Evolutionary conservation across 2,329 filamentous ascomycete species (phyloP).

Genomic region (Botrytis aclada): DNA sequence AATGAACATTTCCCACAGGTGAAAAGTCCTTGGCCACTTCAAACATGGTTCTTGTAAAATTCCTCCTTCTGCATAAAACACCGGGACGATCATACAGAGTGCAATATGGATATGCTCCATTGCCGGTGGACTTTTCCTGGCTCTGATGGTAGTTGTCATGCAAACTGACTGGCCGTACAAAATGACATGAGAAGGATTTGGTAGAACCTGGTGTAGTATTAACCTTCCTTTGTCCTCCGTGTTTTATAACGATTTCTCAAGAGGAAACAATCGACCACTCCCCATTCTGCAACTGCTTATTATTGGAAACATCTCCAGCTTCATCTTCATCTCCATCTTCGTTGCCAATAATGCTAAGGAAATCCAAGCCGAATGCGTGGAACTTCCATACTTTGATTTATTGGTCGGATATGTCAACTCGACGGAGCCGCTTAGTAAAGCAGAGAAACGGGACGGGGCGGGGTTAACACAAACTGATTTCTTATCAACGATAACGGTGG

Average conservation of each 20-base stretch:
- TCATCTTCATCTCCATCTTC: not conserved
- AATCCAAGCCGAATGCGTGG: not conserved
- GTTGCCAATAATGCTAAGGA: not conserved
- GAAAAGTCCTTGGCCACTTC: not conserved
- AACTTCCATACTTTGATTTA: not conserved
- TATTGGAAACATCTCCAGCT: not conserved
- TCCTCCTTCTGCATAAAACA: not conserved
- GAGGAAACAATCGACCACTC: too few relatives aligned
- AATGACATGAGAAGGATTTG: not conserved
- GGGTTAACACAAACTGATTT: not conserved
- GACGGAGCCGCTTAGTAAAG: not conserved
- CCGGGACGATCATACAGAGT: not conserved
- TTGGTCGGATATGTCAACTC: not conserved
- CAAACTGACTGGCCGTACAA: not conserved
- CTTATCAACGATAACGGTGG: constrained; percentile 14
- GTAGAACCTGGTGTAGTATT: not conserved
- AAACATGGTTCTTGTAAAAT: not conserved
- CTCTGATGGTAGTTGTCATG: not conserved
- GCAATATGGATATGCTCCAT: not conserved
- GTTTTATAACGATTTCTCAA: not conserved
- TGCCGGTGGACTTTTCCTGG: not conserved
- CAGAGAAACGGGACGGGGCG: not conserved
- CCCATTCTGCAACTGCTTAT: not conserved
- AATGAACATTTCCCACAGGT: not conserved
- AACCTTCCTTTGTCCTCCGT: not conserved